Conservation (phyloP, 2,329 filamentous ascomycete species). For the Xylaria sp. region DNA sequence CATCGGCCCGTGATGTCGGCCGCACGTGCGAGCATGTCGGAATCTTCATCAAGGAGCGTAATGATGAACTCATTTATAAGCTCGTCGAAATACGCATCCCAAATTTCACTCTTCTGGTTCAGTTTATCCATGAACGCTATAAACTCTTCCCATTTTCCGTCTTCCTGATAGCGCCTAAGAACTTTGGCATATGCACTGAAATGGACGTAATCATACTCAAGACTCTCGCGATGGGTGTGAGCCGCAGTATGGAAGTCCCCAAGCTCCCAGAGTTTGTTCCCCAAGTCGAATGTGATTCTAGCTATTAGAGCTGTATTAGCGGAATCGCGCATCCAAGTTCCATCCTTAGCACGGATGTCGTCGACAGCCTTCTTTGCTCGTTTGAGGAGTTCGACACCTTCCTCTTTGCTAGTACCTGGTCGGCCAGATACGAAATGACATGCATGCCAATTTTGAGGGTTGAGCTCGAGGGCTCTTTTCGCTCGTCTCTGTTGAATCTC, state of each 20-base stretch:
- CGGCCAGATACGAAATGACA: slow-evolving; percentile 48
- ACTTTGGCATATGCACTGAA: slow-evolving; percentile 44
- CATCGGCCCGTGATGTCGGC: slow-evolving; percentile 45
- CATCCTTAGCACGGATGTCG: slow-evolving; percentile 33
- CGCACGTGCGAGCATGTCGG: slow-evolving; percentile 43
- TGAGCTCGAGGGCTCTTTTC: slow-evolving; percentile 44
- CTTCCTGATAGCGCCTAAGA: slow-evolving; percentile 42
- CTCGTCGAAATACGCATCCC: slow-evolving; percentile 48
- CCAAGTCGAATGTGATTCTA: slow-evolving; percentile 48
- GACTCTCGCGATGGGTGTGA: slow-evolving; percentile 46
- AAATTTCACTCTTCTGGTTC: slow-evolving; percentile 40
- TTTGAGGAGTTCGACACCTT: slow-evolving; percentile 44
- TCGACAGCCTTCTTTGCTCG: slow-evolving; percentile 46
- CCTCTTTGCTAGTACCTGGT: slow-evolving; percentile 41
- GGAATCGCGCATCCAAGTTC: slow-evolving; percentile 39
- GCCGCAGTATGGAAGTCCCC: slow-evolving; percentile 44
- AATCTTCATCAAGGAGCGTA: slow-evolving; percentile 36
- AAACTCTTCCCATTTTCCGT: slow-evolving; percentile 41
- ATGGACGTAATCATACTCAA: slow-evolving; percentile 46
- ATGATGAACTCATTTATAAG: slow-evolving; percentile 47
- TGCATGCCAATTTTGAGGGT: slow-evolving; percentile 49
- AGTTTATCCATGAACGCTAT: slow-evolving; percentile 47
- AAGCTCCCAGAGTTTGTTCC: slow-evolving; percentile 46
- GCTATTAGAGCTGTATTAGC: slow-evolving; percentile 47
- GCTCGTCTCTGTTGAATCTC: slow-evolving; percentile 45